Evolutionary conservation across 371 early-diverging fungal genomes (phyloP).

Genomic region (Rozella allomycis): DNA sequence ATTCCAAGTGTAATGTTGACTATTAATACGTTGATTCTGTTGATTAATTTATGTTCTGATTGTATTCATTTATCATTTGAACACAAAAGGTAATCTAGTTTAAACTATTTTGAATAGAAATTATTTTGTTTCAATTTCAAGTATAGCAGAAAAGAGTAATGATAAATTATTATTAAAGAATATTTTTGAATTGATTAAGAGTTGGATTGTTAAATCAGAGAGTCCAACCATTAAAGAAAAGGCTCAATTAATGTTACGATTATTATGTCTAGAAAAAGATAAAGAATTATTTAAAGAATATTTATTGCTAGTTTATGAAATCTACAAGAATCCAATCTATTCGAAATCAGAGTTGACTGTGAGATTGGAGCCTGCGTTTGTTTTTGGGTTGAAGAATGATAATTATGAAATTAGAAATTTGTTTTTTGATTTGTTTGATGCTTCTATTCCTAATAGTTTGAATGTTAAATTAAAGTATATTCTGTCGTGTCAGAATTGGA

Average conservation of each 20-base stretch:
- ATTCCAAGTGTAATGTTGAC: no score
- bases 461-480: not conserved
- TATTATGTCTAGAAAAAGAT: slow-evolving; percentile 51
- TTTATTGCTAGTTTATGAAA: slow-evolving; percentile 56
- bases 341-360: slow-evolving; percentile 73
- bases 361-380: slow-evolving; percentile 74
- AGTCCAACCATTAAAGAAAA: slow-evolving; percentile 89
- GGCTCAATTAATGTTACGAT: slow-evolving; percentile 60
- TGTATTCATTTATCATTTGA: no score
- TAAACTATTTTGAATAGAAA: no score
- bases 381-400: slow-evolving; percentile 57
- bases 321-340: slow-evolving; percentile 57
- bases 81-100: no score
- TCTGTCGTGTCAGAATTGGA: no score
- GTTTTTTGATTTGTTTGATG: slow-evolving; percentile 47
- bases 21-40: no score
- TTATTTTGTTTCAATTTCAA: no score
- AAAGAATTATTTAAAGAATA: slow-evolving; percentile 47
- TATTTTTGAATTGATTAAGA: slow-evolving; percentile 55
- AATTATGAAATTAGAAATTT: slow-evolving; percentile 50
- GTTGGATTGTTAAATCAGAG: slow-evolving; percentile 61
- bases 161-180: slow-evolving; percentile 43
- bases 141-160: slow-evolving; percentile 41
- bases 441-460: not conserved
- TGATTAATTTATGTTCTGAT: no score